Evolutionary conservation across 2,329 filamentous ascomycete genomes (phyloP).

Genomic region (Monosporascus sp.): DNA sequence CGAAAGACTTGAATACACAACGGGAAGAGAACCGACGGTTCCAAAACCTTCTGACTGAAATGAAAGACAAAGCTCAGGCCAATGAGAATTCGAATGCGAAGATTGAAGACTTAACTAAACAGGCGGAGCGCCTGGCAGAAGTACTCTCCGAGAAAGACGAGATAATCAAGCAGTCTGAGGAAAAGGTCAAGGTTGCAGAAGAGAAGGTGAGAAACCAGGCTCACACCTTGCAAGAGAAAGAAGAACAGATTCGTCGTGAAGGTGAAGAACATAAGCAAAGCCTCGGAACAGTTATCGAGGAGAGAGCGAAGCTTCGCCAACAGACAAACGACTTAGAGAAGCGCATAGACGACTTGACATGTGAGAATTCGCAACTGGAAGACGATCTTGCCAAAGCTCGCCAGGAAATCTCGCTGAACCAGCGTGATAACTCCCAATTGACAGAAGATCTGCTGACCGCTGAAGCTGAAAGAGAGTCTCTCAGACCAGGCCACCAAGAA

Average conservation of each 20-base stretch:
- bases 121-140: conserved; percentile 6
- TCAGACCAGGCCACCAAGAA: conserved; percentile 13
- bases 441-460: conserved; percentile 8
- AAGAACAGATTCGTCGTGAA: conserved; percentile 11
- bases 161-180: conserved; percentile 5
- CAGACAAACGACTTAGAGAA: conserved; percentile 22
- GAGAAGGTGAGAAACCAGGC: conserved; percentile 10
- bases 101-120: conserved; percentile 5
- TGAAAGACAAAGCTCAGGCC: conserved; percentile 4
- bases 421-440: conserved; percentile 6
- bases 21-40: conserved; percentile 4
- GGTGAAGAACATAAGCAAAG: conserved; percentile 7
- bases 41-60: conserved; percentile 3
- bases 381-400: conserved; percentile 17
- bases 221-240: conserved; percentile 6
- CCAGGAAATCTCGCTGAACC: conserved; percentile 21
- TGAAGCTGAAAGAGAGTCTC: conserved; percentile 1
- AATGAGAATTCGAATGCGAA: conserved; percentile 4
- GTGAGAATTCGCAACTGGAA: conserved; percentile 3
- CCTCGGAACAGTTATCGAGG: conserved; percentile 25
- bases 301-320: conserved; percentile 21
- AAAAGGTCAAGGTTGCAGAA: conserved; percentile 5
- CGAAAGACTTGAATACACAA: conserved; percentile 1
- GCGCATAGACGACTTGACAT: conserved; percentile 11
- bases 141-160: conserved; percentile 12